phyloP scores from a whole-genome alignment of 352 stramenopile genomes.

The Globisporangium orthogonon region DNA sequence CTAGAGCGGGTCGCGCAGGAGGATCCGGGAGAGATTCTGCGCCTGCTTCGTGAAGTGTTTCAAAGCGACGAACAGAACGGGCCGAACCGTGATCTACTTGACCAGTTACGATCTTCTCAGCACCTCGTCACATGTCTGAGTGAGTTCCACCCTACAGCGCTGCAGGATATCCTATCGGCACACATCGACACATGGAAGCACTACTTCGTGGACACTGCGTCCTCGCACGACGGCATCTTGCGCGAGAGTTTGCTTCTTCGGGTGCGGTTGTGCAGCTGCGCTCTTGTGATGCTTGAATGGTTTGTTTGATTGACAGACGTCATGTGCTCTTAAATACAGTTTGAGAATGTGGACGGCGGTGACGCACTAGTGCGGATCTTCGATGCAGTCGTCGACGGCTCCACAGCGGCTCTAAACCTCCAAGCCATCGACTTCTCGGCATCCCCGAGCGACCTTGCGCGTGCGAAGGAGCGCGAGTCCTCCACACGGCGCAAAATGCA shows the following conservation, averaged over 20 bases:
- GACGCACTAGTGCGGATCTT: conserved; percentile 47
- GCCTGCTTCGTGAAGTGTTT: conserved; percentile 52
- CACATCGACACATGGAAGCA: conserved; percentile 58
- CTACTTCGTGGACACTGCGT: conserved; percentile 58
- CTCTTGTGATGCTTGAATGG: background rate
- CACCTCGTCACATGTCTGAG: conserved; percentile 54
- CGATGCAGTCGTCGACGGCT: conserved; percentile 29
- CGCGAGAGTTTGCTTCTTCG: conserved; percentile 36
- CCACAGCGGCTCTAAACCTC: conserved; percentile 38
- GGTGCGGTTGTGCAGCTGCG: conserved; percentile 15
- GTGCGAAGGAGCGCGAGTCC: conserved; percentile 22
- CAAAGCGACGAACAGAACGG: conserved; percentile 15
- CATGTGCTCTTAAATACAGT: conserved; percentile 20
- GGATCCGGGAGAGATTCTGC: conserved; percentile 41
- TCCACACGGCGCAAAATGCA: conserved; percentile 35
- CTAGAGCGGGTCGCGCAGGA: conserved; percentile 56
- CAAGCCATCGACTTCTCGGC: conserved; percentile 37
- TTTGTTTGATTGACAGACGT: background rate
- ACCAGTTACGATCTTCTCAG: conserved; percentile 43
- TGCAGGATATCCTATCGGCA: conserved; percentile 58
- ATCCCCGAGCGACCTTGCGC: conserved; percentile 22
- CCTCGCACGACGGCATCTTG: conserved; percentile 46
- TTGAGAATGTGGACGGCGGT: conserved; percentile 39
- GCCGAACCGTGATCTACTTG: conserved; percentile 39
- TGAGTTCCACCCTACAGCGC: conserved; percentile 47